Percentiles rank a stretch among this genome's conserved stretches.
phyloP scores from a whole-genome alignment of 176 grass and related monocot genomes.

The Cenchrus purpureus region DNA sequence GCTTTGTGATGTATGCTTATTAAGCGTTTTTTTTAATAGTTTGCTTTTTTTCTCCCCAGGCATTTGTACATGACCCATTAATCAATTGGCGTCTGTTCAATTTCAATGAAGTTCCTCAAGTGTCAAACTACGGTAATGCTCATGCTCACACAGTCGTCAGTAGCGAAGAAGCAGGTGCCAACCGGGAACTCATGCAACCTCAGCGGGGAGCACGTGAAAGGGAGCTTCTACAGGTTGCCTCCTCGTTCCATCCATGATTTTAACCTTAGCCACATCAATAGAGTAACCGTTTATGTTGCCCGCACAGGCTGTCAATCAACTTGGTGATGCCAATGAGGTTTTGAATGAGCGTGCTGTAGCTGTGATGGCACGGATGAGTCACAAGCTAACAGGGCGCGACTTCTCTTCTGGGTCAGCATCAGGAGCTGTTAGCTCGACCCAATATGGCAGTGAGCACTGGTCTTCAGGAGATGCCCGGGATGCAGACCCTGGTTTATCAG shows the following conservation, averaged over 20 bases:
- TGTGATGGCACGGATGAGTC: slow-evolving; percentile 97
- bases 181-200: slow-evolving; percentile 75
- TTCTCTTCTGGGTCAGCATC: slow-evolving; percentile 71
- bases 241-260: slow-evolving; percentile 21
- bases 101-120: slow-evolving; percentile 99
- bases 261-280: not conserved
- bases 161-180: slow-evolving; percentile 69
- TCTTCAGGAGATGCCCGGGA: slow-evolving; percentile 72
- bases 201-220: slow-evolving; percentile 80
- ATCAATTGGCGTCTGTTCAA: slow-evolving; percentile 99
- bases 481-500: slow-evolving; percentile 67
- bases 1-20: slow-evolving; percentile 16
- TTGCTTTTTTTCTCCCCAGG: slow-evolving; percentile 57
- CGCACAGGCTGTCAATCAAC: slow-evolving; percentile 90
- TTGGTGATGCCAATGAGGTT: slow-evolving; percentile 95
- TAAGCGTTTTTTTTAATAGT: slow-evolving; percentile 7
- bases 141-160: slow-evolving; percentile 73
- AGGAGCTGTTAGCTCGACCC: slow-evolving; percentile 45
- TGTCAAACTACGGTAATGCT: slow-evolving; percentile 73
- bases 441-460: slow-evolving; percentile 52
- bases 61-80: slow-evolving; percentile 96
- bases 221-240: slow-evolving; percentile 85
- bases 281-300: slow-evolving; percentile 18
- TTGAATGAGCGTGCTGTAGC: slow-evolving; percentile 93
- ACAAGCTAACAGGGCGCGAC: slow-evolving; percentile 93